Percentiles rank a stretch among this genome's conserved stretches.
Evolutionary conservation across 2,329 filamentous ascomycete species (phyloP).

Genomic region (Aphanoascus verrucosus): DNA sequence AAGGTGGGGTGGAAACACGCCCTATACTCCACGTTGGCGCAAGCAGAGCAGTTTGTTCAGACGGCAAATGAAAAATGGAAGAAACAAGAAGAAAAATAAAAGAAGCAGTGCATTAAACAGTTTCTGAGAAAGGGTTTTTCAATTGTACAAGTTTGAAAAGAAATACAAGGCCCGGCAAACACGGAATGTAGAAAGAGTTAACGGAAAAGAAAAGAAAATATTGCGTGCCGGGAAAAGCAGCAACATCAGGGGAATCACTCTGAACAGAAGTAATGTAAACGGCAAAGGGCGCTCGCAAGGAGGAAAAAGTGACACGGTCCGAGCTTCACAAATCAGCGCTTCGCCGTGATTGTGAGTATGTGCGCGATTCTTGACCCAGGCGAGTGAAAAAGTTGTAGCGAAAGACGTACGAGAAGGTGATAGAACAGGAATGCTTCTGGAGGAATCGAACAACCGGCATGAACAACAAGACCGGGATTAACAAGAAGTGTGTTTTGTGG

Average conservation of each 20-base stretch:
- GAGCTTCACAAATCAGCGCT: background rate
- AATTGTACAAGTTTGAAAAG: slow-evolving; percentile 10
- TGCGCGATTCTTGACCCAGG: background rate
- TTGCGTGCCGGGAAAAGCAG: background rate
- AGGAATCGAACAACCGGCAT: background rate
- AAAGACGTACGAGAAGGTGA: slow-evolving; percentile 4
- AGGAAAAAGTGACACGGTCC: background rate
- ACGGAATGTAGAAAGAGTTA: slow-evolving; percentile 12
- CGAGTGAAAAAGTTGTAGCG: background rate
- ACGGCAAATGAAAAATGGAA: slow-evolving; percentile 4
- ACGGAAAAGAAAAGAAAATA: background rate
- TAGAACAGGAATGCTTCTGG: slow-evolving; percentile 2
- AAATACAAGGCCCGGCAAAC: slow-evolving; percentile 11
- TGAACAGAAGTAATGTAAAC: slow-evolving; percentile 2
- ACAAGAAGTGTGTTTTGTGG: background rate
- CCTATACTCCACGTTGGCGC: background rate
- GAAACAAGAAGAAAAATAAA: slow-evolving; percentile 15
- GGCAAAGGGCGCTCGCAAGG: background rate
- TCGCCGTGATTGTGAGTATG: background rate
- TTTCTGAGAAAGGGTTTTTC: background rate
- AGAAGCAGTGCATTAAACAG: slow-evolving; percentile 4
- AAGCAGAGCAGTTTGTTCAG: background rate
- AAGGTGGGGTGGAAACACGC: background rate
- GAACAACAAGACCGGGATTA: background rate
- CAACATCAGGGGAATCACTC: slow-evolving; percentile 8